Base-by-base conservation (phyloP, 495 filamentous ascomycete genomes). In the Rhizodiscina lignyota region DNA sequence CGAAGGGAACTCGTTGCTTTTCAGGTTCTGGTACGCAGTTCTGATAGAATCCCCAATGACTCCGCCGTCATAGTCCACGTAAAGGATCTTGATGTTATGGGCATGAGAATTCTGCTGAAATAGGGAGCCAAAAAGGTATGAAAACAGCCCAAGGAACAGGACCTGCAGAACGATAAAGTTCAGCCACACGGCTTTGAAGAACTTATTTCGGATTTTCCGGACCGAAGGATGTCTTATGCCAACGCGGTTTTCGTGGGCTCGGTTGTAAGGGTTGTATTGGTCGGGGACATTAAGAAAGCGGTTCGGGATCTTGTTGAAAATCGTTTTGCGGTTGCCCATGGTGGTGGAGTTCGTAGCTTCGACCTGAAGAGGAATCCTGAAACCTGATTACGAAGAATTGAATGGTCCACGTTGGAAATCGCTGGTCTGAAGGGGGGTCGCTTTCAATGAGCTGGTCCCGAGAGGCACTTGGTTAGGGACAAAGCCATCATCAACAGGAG, bases 61-160 rank as follows among this genome's bases (percentile, higher is more conserved):
- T 3, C 64, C 60, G 12, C 54, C 59, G 40, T 67, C 66, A 36
- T 68, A 70, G 42, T 72, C 66, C 13, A 72, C 62, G 21, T 58
- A 62, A 10, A 62, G 41, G 11, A 72, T 44, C 11, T 55, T 54
- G 5, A 68, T 35, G 28, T 60, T 61, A 43, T 65, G 59, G 3
- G 47, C 13, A 34, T 34, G 31, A 27, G 13, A 6, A 13, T 6
- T 27, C 13, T 27, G 24, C 24, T 27, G 24, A 27, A 27, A 27
- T 27, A 27, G 13, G 24, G 24, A 6, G 8, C 8, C 24, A 13
- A 27, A 27, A 8, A 27, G 6, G 24, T 27, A 27, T 13, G 24
- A 6, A 27, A 27, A 27, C 13, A 27, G 13, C 6, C 8, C 24
- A 13, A 27, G 13, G 24, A 27, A 27, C 13, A 27, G 8, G 13